Base-by-base conservation (phyloP, 176 grass and related monocot genomes). In the Musa troglodytarum region DNA sequence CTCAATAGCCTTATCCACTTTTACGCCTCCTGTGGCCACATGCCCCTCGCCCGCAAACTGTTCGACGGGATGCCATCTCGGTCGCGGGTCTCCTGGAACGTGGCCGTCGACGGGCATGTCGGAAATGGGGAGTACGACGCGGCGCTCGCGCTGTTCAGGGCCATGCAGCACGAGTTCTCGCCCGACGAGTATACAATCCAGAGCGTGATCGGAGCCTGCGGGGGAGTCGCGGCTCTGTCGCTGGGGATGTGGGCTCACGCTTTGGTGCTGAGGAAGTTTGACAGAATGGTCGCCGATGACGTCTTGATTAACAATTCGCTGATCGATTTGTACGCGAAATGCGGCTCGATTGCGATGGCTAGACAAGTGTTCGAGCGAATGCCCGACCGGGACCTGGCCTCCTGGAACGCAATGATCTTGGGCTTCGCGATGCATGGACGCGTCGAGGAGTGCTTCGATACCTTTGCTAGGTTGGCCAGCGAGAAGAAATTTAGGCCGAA, bases 1-100 rank as follows among this genome's bases (percentile, higher is more conserved):
- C 78, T 86, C 81, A 99, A 99, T 82, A 91, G 86, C 52, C 84
- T 98, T 64, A 73, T 93, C 74, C 90, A 98, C 72, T 84, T 93
- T 75, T 98, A 98, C 59, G 77, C 94, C 65, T 93, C 94, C 68
- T 93, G 90, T 75, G 84, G 84, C 63, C 76, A 63, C 80, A 77
- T 84, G 2, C 15, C 0, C 1, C 77, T 53, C 49, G 80, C 88
- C 17, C 73, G 85, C 68, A 68, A 74, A 2, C 75, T 98, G 19
- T 98, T 98, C 84, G 88, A 89, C 23, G 10, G 34, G 28, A 87
- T 89, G 79, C 72, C 80, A 9, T 23, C 21, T 9, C 81, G 73
- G 13, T 86, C 95, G 3, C 88, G 92, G 68, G 86, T 98, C 50
- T 91, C 88, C 8, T 98, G 90, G 95, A 98, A 98, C 89, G 87